Percentiles rank a stretch among this genome's conserved stretches.
These are phyloP conservation scores for Cyberlindnera lachancei DNA, from an alignment of 805 yeast species.

Conservation along the genomic window DNA sequence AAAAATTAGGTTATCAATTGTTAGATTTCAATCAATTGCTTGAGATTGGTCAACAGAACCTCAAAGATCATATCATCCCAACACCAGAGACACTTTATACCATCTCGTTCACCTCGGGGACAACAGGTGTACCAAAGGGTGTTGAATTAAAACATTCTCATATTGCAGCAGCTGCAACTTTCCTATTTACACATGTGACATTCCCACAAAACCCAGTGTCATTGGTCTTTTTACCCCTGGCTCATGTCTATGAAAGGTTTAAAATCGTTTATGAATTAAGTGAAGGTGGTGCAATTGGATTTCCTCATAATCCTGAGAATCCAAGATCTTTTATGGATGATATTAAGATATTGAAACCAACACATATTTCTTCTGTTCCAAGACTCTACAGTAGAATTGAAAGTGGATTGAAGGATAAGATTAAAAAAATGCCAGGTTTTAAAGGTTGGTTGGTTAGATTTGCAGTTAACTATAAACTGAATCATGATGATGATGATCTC, in stretches of 20 bases:
- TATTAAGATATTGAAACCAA: constrained; percentile 46
- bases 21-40: constrained; percentile 31
- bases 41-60: constrained; percentile 34
- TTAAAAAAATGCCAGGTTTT: constrained; percentile 35
- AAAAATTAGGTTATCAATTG: constrained; percentile 21
- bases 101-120: constrained; percentile 67
- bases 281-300: constrained; percentile 45
- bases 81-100: constrained; percentile 47
- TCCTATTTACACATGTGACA: constrained; percentile 30
- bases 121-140: constrained; percentile 72
- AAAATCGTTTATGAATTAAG: constrained; percentile 35
- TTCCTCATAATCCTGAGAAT: constrained; percentile 46
- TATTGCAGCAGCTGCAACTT: constrained; percentile 41
- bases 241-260: constrained; percentile 50
- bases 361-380: constrained; percentile 51
- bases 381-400: constrained; percentile 57
- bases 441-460: constrained; percentile 33
- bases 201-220: constrained; percentile 23
- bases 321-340: constrained; percentile 51
- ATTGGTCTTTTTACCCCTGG: constrained; percentile 46
- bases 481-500: constrained; percentile 29
- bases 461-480: constrained; percentile 35
- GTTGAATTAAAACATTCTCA: constrained; percentile 49
- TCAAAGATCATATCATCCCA: constrained; percentile 39
- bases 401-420: constrained; percentile 46